These are phyloP conservation scores for Tetracentron sinense DNA, from an alignment of 164 flowering plant genomes.

Conservation along the genomic window DNA sequence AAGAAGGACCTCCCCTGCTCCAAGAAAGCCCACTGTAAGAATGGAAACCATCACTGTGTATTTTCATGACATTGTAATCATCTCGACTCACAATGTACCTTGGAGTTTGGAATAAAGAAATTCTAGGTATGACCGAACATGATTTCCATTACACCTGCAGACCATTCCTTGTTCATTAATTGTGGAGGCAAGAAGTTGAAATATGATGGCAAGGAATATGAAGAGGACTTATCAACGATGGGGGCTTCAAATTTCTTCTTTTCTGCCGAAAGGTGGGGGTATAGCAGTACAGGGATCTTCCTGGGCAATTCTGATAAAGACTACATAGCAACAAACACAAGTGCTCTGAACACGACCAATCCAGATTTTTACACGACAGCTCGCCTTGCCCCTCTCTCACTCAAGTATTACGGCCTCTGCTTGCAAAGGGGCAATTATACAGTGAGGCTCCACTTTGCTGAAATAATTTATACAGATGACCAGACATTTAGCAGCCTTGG, in stretches of 20 bases:
- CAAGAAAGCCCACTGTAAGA: constrained; percentile 31
- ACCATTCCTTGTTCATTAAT: constrained; percentile 5
- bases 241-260: no score
- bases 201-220: background rate
- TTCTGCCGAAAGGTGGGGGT: background rate
- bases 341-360: background rate
- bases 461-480: background rate
- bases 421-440: background rate
- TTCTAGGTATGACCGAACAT: no score
- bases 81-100: no score
- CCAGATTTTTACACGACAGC: background rate
- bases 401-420: background rate
- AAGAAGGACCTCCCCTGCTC: constrained; percentile 54
- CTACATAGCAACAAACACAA: background rate
- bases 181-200: background rate
- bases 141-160: no score
- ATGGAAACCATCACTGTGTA: no score
- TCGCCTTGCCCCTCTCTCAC: background rate
- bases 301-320: background rate
- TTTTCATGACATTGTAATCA: no score
- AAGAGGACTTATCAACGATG: background rate
- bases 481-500: background rate
- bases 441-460: background rate
- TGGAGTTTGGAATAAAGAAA: no score
- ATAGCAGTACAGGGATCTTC: background rate